Conservation (phyloP, 2,329 filamentous ascomycete species). For the Neofusicoccum sp. region DNA sequence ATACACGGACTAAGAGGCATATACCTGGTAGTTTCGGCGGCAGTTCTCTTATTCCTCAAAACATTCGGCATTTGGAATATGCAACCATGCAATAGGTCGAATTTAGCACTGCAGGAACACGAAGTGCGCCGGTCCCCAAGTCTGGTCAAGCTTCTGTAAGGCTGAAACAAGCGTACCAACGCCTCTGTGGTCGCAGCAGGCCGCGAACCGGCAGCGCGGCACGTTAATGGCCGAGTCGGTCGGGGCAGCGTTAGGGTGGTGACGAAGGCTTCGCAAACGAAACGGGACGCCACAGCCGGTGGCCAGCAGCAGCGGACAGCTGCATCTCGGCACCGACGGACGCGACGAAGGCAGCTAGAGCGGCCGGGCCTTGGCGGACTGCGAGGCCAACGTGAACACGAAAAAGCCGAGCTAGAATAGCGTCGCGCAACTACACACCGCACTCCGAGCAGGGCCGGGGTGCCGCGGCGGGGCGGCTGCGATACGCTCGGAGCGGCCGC, state of each 20-base stretch:
- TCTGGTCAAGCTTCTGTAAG: slow-evolving; percentile 4
- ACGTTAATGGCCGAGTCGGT: neutral
- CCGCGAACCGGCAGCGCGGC: neutral
- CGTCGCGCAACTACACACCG: neutral
- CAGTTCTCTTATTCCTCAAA: neutral
- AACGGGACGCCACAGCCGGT: neutral
- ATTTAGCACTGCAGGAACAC: neutral
- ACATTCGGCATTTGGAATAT: neutral
- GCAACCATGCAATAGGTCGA: neutral
- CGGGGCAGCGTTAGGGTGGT: neutral
- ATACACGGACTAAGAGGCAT: neutral
- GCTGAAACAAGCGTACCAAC: neutral
- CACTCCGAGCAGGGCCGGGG: neutral
- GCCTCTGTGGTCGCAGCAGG: too few species aligned
- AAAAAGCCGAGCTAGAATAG: neutral
- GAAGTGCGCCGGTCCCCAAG: too few species aligned
- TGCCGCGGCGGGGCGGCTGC: neutral
- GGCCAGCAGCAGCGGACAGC: neutral
- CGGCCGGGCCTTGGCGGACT: neutral
- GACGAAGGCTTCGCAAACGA: neutral
- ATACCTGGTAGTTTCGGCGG: slow-evolving; percentile 6
- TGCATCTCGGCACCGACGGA: neutral
- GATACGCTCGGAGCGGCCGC: slow-evolving; percentile 9
- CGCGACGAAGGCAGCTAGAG: neutral
- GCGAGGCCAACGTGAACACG: slow-evolving; percentile 9